Evolutionary conservation across 1,284 basidiomycete genomes (phyloP).

Genomic region (Cystobasidium sp.): DNA sequence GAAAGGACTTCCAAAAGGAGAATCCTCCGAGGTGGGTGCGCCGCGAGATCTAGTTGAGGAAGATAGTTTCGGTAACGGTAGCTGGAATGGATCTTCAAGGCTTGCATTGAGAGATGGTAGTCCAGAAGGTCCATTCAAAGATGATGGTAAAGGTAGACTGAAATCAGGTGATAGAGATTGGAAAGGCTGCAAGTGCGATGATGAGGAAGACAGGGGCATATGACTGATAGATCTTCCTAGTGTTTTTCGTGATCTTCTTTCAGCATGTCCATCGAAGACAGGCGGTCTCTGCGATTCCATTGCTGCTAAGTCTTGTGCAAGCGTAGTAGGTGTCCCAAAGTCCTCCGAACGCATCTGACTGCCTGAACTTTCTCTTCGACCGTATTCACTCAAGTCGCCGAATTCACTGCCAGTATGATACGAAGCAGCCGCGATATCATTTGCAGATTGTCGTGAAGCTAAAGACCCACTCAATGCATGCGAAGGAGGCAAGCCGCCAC

Average conservation of each 20-base stretch:
- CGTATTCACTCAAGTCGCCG: neutral
- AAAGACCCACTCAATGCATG: slow-evolving; percentile 6
- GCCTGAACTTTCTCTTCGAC: neutral
- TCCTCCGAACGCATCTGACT: neutral
- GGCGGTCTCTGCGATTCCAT: neutral
- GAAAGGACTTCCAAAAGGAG: neutral
- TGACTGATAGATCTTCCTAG: neutral
- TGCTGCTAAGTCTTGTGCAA: slow-evolving; percentile 11
- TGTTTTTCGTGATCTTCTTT: neutral
- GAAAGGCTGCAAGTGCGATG: slow-evolving; percentile 19
- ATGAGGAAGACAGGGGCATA: neutral
- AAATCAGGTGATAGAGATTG: neutral
- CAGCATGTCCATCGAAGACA: too few species aligned
- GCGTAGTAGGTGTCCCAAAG: neutral
- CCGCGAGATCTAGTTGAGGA: neutral
- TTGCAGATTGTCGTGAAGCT: neutral
- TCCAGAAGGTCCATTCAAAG: neutral
- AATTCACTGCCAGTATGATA: neutral
- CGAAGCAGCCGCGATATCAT: neutral
- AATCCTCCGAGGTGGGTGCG: neutral
- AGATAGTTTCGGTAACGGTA: neutral
- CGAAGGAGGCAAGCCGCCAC: neutral
- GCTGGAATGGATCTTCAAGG: slow-evolving; percentile 5
- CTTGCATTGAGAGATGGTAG: neutral
- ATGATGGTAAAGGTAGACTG: slow-evolving; percentile 1